Evolutionary conservation across 1,284 basidiomycete genomes (phyloP).

Genomic region (Gomphus bonarii): DNA sequence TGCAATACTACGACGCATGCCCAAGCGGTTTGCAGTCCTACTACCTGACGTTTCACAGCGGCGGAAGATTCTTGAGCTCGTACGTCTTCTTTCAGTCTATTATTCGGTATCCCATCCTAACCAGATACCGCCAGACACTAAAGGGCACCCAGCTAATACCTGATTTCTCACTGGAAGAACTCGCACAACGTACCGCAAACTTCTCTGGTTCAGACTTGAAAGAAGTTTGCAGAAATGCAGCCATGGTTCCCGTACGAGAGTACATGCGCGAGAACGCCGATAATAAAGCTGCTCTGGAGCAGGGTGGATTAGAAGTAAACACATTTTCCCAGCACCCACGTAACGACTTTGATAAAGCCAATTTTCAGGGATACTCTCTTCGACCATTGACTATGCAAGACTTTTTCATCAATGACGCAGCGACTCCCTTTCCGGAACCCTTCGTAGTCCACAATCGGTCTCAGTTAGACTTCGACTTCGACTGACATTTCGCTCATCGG

Average conservation of each 20-base stretch:
- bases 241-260: slow-evolving; percentile 87
- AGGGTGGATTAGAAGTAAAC: slow-evolving; percentile 45
- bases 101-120: background rate
- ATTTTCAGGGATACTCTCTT: slow-evolving; percentile 59
- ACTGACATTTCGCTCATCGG: background rate
- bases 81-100: slow-evolving; percentile 27
- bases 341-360: background rate
- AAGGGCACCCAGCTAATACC: slow-evolving; percentile 63
- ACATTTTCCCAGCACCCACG: background rate
- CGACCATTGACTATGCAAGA: slow-evolving; percentile 62
- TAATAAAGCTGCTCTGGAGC: slow-evolving; percentile 40
- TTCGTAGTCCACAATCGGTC: slow-evolving; percentile 3
- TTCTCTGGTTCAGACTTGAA: slow-evolving; percentile 88
- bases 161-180: slow-evolving; percentile 50
- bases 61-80: slow-evolving; percentile 80
- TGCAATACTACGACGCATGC: slow-evolving; percentile 93
- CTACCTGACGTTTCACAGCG: slow-evolving; percentile 80
- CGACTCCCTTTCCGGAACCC: background rate
- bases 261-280: slow-evolving; percentile 59
- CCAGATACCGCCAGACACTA: slow-evolving; percentile 49
- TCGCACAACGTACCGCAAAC: slow-evolving; percentile 71
- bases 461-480: background rate
- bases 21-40: slow-evolving; percentile 89
- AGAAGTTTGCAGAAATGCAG: slow-evolving; percentile 90
- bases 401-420: slow-evolving; percentile 53